Evolutionary conservation across 805 yeast species (phyloP), one percentile per base, ranked within the genome.

Genomic region (Hanseniaspora clermontiae): DNA sequence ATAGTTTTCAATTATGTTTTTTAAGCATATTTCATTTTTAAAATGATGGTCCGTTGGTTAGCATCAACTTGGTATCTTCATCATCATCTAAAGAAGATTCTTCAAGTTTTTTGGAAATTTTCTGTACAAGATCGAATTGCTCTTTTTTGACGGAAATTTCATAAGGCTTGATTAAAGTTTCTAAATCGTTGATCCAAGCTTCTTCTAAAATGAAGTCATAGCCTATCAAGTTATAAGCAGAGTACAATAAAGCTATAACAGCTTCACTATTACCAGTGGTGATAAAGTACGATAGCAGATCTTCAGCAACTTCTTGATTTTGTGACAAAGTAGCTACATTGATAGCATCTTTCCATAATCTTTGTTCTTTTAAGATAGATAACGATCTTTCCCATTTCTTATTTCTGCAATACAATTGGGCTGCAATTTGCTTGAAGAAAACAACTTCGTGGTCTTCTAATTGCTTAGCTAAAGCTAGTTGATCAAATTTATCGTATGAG

Each of bases 191-290:
- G 67, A 95, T 76, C 98, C 99, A 93, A 37, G 95, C 77, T 61
- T 89, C 73, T 70, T 93, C 98, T 62, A 84, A 71, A 20, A 91
- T 96, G 65, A 83, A 82, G 66, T 93, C 98, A 61, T 80, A 81
- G 54, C 80, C 80, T 61, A 93, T 75, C 65, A 83, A 74, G 53
- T 84, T 86, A 70, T 93, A 93, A 65, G 95, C 87, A 6, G 87
- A 74, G 73, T 84, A 93, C 66, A 93, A 77, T 59, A 90, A 79
- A 6, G 96, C 97, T 64, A 89, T 84, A 67, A 88, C 86, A 65
- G 96, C 87, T 74, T 93, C 98, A 71, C 84, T 88, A 74, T 93
- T 93, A 63, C 96, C 97, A 42, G 95, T 87, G 64, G 91, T 97
- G 59, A 93, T 97, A 70, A 93, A 93, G 74, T 91, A 93, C 55